phyloP scores from a whole-genome alignment of 805 yeast species.

The Kuraishia molischiana region DNA sequence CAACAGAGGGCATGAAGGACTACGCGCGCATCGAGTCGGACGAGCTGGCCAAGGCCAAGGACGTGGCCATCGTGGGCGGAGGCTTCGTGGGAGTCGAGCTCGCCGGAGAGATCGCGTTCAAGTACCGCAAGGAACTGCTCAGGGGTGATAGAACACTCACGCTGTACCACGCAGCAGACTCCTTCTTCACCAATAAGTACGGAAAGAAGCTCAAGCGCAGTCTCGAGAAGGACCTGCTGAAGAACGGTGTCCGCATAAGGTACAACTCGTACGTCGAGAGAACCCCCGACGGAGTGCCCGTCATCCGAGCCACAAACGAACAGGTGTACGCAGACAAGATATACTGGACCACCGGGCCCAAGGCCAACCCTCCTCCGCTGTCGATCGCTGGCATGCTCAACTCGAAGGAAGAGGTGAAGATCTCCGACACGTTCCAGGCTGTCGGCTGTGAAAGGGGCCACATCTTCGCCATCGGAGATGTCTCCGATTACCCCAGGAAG shows the following conservation, averaged over 20 bases:
- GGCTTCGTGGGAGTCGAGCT: slow-evolving; percentile 21
- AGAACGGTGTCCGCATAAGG: slow-evolving; percentile 9
- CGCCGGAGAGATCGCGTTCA: slow-evolving; percentile 19
- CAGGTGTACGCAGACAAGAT: slow-evolving; percentile 11
- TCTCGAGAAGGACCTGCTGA: slow-evolving; percentile 2
- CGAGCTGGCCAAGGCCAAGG: slow-evolving; percentile 11
- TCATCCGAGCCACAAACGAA: slow-evolving; percentile 3
- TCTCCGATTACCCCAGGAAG: slow-evolving; percentile 13
- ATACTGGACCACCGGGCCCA: slow-evolving; percentile 6
- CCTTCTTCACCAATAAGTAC: slow-evolving; percentile 5
- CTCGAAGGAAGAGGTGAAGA: slow-evolving; percentile 7
- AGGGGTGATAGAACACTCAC: slow-evolving; percentile 12
- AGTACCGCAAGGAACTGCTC: slow-evolving; percentile 8
- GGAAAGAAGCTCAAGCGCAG: slow-evolving; percentile 2
- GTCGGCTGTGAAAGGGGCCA: slow-evolving; percentile 9
- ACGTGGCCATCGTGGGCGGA: slow-evolving; percentile 22
- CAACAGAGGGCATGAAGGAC: not conserved
- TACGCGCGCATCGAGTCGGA: slow-evolving; percentile 9
- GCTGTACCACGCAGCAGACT: slow-evolving; percentile 12
- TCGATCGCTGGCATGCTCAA: slow-evolving; percentile 5
- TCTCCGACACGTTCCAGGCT: slow-evolving; percentile 14
- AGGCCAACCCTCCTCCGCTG: slow-evolving; percentile 1
- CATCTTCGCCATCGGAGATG: slow-evolving; percentile 25
- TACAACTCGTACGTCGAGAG: slow-evolving; percentile 4
- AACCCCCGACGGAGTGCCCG: not conserved